Base-by-base conservation (phyloP, 768 basidiomycete species). In the Macrolepiota albuminosa region DNA sequence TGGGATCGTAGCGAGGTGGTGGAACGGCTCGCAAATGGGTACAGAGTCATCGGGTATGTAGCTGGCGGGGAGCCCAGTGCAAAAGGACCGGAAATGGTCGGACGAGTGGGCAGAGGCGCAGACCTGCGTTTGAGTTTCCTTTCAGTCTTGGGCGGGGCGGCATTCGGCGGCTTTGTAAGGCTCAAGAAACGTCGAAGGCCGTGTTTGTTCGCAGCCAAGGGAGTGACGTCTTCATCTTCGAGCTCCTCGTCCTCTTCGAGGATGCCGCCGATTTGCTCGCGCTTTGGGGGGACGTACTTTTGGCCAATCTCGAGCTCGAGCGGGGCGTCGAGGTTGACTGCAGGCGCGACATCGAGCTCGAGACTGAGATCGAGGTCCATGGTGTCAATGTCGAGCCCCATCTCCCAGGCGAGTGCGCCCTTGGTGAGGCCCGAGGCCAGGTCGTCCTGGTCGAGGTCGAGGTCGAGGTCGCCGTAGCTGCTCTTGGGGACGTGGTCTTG, bases 21-120 rank as follows among this genome's bases (percentile, higher is more conserved):
- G 18, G 60, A 64, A 29, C 63, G 57, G 52, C 61, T 56, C 4
- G 49, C 56, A 31, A 50, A 40, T 29, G 60, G 31, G 58, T 61
- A 46, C 11, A 58, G 43, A 13, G 52, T 43, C 13, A 48, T 40
- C n/a, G 57, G 59, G 43, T 60, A 58, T 1, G 68, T 63, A 33
- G 61, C 40, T 62, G 62, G 50, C 62, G 65, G n/a, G 4, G 77
- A 69, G 43, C 80, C 80, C 16, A 82, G 72, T 0, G 73, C 74
- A 57, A 78, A 81, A 7, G 81, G 81, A 8, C 77, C 76, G 8
- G 81, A 82, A 42, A 82, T 81, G 16, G 69, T 57, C 3, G 75
- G 77, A 45, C 75, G 73, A 2, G 64, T 47, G 42, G 65, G 59
- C 2, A 63, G 61, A 26, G 53, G 53, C 1, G 37, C 53, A 13